Evolutionary conservation across 177 flowering plant species (phyloP).

Genomic region (Telopea speciosissima): DNA sequence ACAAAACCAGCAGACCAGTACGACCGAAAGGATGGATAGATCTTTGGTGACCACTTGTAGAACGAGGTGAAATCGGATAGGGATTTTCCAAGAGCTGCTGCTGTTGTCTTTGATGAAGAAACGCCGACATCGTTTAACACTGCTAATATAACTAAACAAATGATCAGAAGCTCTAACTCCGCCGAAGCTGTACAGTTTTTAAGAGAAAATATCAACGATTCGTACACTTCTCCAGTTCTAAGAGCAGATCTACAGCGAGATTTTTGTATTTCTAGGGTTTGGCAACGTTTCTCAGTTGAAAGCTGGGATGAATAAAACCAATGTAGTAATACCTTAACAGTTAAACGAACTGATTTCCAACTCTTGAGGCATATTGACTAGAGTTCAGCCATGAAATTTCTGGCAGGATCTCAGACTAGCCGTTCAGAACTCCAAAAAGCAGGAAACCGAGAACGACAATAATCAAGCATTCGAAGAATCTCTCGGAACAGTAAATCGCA

Average conservation of each 20-base stretch:
- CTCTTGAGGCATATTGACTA: neutral
- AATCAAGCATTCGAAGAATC: neutral
- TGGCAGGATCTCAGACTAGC: neutral
- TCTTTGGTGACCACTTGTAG: constrained; percentile 21
- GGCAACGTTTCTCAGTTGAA: no score
- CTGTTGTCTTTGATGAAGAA: constrained; percentile 52
- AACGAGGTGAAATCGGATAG: constrained; percentile 33
- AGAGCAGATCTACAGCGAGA: no score
- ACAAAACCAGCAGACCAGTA: constrained; percentile 39
- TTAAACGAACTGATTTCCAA: neutral
- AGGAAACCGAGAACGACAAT: neutral
- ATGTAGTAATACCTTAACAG: no score
- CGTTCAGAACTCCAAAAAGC: neutral
- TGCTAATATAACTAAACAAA: neutral
- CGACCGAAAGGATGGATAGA: constrained; percentile 40
- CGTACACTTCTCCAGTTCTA: no score
- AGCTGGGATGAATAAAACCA: no score
- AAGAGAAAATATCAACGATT: no score
- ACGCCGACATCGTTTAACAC: constrained; percentile 36
- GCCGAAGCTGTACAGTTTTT: neutral
- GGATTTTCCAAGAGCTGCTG: constrained; percentile 21
- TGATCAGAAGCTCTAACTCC: neutral
- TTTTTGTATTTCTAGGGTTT: no score
- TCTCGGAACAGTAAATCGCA: neutral
- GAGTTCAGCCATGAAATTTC: neutral